Evolutionary conservation across 495 filamentous ascomycete genomes (phyloP).

Genomic region (Mytilinidion resinicola): DNA sequence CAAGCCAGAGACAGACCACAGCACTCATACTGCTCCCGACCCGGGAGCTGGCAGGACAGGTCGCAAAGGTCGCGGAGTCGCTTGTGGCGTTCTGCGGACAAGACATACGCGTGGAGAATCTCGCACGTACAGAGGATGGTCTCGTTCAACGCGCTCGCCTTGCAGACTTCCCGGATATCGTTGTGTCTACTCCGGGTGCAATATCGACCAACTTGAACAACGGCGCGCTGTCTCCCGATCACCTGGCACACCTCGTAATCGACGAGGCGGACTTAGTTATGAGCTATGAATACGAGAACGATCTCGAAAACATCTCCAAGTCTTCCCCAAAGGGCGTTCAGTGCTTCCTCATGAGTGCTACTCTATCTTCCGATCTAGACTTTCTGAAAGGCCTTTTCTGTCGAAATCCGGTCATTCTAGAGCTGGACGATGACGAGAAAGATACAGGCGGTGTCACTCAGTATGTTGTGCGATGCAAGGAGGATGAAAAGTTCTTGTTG

Average conservation of each 20-base stretch:
- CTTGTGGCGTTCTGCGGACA: slow-evolving; percentile 79
- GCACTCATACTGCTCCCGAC: slow-evolving; percentile 90
- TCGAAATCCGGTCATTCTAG: slow-evolving; percentile 67
- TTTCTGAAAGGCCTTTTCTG: slow-evolving; percentile 81
- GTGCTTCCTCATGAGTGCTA: slow-evolving; percentile 88
- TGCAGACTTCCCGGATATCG: slow-evolving; percentile 79
- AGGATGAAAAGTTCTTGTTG: slow-evolving; percentile 95
- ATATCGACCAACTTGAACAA: slow-evolving; percentile 64
- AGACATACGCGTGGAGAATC: slow-evolving; percentile 70
- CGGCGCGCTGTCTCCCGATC: slow-evolving; percentile 59
- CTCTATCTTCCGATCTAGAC: slow-evolving; percentile 79
- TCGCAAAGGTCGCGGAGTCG: slow-evolving; percentile 62
- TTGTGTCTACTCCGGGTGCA: slow-evolving; percentile 81
- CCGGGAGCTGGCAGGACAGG: slow-evolving; percentile 86
- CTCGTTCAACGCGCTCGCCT: slow-evolving; percentile 77
- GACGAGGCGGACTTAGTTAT: slow-evolving; percentile 95
- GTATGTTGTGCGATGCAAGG: slow-evolving; percentile 81
- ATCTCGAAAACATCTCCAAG: slow-evolving; percentile 69
- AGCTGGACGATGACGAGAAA: slow-evolving; percentile 67
- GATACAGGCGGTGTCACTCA: slow-evolving; percentile 71
- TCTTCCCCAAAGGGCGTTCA: slow-evolving; percentile 78
- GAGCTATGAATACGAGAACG: slow-evolving; percentile 89
- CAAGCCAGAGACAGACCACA: slow-evolving; percentile 38
- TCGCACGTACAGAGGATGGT: slow-evolving; percentile 83
- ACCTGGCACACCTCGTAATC: slow-evolving; percentile 74